A percentile compares a stretch with the other conserved stretches of the same genome.
Conservation (phyloP, 176 grass and related monocot genomes). For the Metroxylon sagu region DNA sequence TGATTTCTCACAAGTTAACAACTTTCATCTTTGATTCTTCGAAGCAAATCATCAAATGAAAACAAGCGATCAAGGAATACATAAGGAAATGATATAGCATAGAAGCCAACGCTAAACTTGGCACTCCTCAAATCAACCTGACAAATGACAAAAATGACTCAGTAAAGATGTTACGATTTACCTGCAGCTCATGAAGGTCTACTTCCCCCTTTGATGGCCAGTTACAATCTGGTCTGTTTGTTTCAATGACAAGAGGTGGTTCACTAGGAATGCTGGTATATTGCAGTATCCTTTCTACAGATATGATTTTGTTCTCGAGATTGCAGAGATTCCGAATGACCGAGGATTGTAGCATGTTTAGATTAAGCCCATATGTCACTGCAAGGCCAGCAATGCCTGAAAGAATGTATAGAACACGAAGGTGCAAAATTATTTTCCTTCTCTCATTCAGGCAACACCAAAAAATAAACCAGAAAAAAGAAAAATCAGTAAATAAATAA, state of each 20-base stretch:
- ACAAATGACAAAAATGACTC: background rate
- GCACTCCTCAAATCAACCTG: background rate
- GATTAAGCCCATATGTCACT: conserved; percentile 79
- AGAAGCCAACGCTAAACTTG: too few species aligned
- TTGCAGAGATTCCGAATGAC: conserved; percentile 68
- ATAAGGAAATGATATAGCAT: too few species aligned
- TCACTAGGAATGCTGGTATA: conserved; percentile 69
- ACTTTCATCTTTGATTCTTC: too few species aligned
- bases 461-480: too few species aligned
- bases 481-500: background rate
- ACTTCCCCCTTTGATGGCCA: conserved; percentile 26
- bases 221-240: conserved; percentile 10
- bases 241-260: conserved; percentile 44
- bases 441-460: too few species aligned
- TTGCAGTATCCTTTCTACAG: conserved; percentile 84
- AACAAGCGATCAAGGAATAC: too few species aligned
- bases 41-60: too few species aligned
- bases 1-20: too few species aligned
- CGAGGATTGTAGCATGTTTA: conserved; percentile 67
- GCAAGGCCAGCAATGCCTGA: conserved; percentile 74
- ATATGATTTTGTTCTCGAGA: conserved; percentile 81
- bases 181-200: conserved; percentile 14
- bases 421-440: too few species aligned
- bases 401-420: background rate
- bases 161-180: background rate